phyloP scores from a whole-genome alignment of 441 rosid genomes.

The Corymbia calophylla region DNA sequence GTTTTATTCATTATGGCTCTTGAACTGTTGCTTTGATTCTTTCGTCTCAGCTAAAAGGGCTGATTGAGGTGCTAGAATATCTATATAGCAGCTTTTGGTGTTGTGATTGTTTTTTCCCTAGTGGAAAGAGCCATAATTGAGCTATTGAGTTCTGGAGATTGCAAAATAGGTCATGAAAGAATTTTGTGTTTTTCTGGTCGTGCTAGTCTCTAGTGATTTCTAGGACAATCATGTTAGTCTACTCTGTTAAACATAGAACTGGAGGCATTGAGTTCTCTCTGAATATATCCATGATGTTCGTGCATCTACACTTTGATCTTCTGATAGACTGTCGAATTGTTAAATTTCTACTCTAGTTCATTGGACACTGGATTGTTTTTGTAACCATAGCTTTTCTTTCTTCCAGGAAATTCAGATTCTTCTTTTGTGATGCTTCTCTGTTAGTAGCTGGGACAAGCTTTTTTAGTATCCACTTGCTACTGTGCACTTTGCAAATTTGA shows the following conservation, averaged over 20 bases:
- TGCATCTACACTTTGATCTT: not conserved
- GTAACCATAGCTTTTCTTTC: not conserved
- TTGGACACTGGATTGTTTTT: not conserved
- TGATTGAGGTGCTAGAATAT: not conserved
- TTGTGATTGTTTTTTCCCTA: not conserved
- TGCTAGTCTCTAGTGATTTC: not conserved
- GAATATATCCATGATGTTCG: not conserved
- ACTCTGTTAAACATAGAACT: not conserved
- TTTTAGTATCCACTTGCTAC: not conserved
- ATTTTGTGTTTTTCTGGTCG: not conserved
- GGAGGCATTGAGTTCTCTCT: not conserved
- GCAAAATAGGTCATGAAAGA: not conserved
- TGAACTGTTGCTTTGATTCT: not conserved
- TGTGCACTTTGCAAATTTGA: not conserved
- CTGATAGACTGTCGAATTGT: not conserved
- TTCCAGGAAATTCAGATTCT: not conserved
- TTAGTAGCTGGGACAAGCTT: not conserved
- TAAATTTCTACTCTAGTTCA: not conserved
- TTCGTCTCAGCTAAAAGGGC: not conserved
- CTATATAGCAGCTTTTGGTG: not conserved
- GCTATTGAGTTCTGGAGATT: not conserved
- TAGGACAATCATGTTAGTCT: not conserved
- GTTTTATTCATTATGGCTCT: not conserved
- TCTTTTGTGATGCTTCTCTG: not conserved
- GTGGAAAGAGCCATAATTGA: not conserved